phyloP scores from a whole-genome alignment of 768 basidiomycete species.

The Russula compacta region DNA sequence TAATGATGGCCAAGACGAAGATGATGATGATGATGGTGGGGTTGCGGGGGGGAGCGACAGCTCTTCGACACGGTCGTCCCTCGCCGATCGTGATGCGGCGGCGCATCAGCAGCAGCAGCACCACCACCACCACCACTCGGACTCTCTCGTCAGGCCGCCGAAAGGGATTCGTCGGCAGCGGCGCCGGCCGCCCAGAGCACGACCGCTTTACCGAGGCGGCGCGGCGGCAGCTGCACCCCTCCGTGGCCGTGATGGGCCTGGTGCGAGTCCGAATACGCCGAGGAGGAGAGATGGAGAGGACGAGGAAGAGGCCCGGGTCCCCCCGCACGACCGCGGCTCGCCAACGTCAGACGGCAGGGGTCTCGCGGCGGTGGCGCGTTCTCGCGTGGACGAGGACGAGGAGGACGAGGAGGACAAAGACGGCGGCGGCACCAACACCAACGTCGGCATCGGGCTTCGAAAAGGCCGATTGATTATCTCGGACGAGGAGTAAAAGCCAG shows the following conservation, averaged over 20 bases:
- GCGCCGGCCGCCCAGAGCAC: conserved; percentile 31
- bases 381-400: not conserved
- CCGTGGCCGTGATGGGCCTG: no score
- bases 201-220: conserved; percentile 24
- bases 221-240: no score
- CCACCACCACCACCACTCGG: no score
- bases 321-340: not conserved
- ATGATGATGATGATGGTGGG: not conserved
- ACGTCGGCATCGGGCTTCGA: conserved; percentile 6
- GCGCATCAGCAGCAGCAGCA: no score
- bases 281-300: not conserved
- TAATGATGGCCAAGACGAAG: not conserved
- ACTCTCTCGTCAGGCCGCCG: not conserved
- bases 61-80: not conserved
- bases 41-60: not conserved
- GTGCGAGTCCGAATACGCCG: not conserved
- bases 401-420: no score
- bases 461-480: conserved; percentile 30
- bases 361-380: no score
- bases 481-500: conserved; percentile 34
- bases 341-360: no score
- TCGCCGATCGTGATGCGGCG: not conserved
- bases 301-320: no score
- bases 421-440: no score
- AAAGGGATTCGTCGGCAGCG: conserved; percentile 25